Evolutionary conservation across 257 asterid genomes (phyloP).

Genomic region (Scutellaria minor): DNA sequence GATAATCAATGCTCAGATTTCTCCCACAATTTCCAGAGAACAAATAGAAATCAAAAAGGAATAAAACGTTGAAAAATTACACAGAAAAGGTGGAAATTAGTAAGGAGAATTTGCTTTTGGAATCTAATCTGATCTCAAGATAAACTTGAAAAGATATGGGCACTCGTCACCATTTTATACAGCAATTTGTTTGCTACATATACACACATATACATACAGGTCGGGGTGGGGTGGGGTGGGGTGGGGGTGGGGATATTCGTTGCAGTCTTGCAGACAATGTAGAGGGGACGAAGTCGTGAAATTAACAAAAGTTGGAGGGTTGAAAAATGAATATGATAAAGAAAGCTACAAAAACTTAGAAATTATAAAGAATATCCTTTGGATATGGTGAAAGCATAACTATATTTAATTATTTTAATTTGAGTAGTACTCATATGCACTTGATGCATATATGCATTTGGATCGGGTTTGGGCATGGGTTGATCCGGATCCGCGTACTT

Average conservation of each 20-base stretch:
- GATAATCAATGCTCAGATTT: neutral
- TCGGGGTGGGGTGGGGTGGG: neutral
- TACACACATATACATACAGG: neutral
- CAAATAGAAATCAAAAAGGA: neutral
- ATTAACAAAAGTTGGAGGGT: neutral
- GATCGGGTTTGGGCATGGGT: no score
- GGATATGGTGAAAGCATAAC: neutral
- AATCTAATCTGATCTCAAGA: conserved; percentile 32
- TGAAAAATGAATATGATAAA: conserved; percentile 1
- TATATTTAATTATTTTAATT: neutral
- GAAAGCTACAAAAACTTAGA: conserved; percentile 28
- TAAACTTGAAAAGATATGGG: neutral
- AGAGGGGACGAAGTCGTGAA: conserved; percentile 6
- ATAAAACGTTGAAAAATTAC: neutral
- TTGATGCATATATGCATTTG: no score
- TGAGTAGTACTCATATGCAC: no score
- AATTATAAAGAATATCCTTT: conserved; percentile 36
- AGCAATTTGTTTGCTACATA: neutral
- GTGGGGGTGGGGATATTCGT: conserved; percentile 24
- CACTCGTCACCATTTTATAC: conserved; percentile 2
- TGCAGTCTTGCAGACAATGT: neutral
- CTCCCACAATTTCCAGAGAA: neutral
- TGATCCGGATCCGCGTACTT: no score
- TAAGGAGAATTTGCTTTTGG: conserved; percentile 31
- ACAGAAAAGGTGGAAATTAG: neutral